phyloP scores from a whole-genome alignment of 129 eudicot species.

The Erigeron canadensis region DNA sequence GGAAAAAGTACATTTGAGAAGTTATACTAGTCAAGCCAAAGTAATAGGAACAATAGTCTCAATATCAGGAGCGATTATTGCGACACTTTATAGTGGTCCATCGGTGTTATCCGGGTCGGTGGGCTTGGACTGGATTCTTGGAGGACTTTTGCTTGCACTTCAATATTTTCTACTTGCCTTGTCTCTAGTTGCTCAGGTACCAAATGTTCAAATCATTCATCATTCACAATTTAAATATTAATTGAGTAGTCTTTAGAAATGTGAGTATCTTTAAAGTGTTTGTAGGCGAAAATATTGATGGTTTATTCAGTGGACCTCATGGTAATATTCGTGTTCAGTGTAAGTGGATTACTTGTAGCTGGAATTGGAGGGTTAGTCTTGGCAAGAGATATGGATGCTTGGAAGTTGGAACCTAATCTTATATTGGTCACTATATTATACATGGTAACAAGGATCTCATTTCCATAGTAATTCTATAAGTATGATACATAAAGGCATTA shows the following conservation, averaged over 20 bases:
- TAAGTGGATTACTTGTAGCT: conserved; percentile 30
- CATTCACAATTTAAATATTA: not conserved
- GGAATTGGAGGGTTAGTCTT: conserved; percentile 26
- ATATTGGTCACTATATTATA: conserved; percentile 26
- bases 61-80: conserved; percentile 37
- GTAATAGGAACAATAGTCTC: conserved; percentile 41
- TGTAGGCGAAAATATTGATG: conserved; percentile 33
- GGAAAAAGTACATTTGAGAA: conserved; percentile 32
- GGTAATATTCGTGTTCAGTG: conserved; percentile 28
- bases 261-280: not conserved
- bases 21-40: conserved; percentile 33
- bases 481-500: not conserved
- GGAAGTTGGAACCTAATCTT: conserved; percentile 27
- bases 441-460: conserved; percentile 17
- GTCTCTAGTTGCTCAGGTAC: conserved; percentile 41
- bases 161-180: conserved; percentile 32
- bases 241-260: not conserved
- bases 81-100: conserved; percentile 40
- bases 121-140: conserved; percentile 29
- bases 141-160: conserved; percentile 31
- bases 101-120: conserved; percentile 6
- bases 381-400: conserved; percentile 25
- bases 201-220: not conserved
- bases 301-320: conserved; percentile 34
- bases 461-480: not conserved